Conservation (phyloP, 805 yeast species). For the Ogataea siamensis region DNA sequence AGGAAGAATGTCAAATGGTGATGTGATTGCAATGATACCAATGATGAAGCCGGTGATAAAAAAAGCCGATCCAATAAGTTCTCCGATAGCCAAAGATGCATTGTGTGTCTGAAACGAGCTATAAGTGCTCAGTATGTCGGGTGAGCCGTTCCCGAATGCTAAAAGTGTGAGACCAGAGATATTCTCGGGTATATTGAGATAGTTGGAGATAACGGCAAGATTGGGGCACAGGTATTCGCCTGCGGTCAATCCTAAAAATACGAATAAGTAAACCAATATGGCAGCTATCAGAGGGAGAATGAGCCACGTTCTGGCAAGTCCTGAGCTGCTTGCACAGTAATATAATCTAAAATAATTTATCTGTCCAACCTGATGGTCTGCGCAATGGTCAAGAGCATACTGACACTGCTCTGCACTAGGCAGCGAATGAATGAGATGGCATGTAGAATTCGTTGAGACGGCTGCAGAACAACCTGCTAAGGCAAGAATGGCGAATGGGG, state of each 20-base stretch:
- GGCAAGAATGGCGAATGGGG: neutral
- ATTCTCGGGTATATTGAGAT: slow-evolving; percentile 69
- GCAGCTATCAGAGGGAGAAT: slow-evolving; percentile 22
- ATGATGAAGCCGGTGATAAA: slow-evolving; percentile 77
- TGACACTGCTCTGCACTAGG: slow-evolving; percentile 29
- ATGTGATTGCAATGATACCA: slow-evolving; percentile 70
- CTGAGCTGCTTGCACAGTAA: slow-evolving; percentile 28
- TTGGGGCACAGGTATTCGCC: slow-evolving; percentile 84
- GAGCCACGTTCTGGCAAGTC: slow-evolving; percentile 15
- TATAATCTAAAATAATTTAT: slow-evolving; percentile 31
- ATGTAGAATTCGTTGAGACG: slow-evolving; percentile 8
- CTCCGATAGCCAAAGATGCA: slow-evolving; percentile 81
- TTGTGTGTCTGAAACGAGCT: slow-evolving; percentile 71
- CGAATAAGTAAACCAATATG: slow-evolving; percentile 45
- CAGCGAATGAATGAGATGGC: slow-evolving; percentile 23
- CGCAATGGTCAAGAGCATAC: slow-evolving; percentile 30
- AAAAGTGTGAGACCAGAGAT: slow-evolving; percentile 84
- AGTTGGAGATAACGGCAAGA: slow-evolving; percentile 62
- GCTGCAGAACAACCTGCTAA: neutral
- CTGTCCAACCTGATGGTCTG: slow-evolving; percentile 27
- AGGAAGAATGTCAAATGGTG: slow-evolving; percentile 55
- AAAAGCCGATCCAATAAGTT: slow-evolving; percentile 85
- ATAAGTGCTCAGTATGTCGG: slow-evolving; percentile 83
- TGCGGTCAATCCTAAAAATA: slow-evolving; percentile 75
- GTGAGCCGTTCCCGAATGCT: slow-evolving; percentile 92